Conservation (phyloP, 495 filamentous ascomycete genomes). For the Barbatosphaeria neglecta region DNA sequence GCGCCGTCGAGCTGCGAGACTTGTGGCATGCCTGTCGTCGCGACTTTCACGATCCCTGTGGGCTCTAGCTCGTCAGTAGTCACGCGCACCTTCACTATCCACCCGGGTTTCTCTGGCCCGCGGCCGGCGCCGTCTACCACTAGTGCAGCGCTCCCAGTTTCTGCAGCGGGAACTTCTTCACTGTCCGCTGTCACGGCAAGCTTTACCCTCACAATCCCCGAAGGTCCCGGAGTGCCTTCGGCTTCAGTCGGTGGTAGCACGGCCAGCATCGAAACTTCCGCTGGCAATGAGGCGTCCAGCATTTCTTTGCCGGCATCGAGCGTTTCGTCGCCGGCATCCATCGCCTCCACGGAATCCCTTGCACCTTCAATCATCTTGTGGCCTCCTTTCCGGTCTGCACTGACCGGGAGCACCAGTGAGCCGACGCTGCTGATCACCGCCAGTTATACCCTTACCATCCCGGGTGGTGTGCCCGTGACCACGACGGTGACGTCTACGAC, state of each 20-base stretch:
- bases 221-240: not conserved
- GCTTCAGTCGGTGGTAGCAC: not conserved
- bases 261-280: not conserved
- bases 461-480: not conserved
- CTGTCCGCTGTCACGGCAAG: not conserved
- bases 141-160: not conserved
- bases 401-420: not conserved
- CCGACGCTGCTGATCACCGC: not conserved
- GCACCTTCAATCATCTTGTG: not conserved
- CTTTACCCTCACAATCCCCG: not conserved
- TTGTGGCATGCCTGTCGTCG: not conserved
- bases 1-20: not conserved
- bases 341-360: not conserved
- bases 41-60: constrained; percentile 11
- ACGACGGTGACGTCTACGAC: not conserved
- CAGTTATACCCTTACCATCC: not conserved
- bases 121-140: not conserved
- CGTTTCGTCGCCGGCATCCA: not conserved
- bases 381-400: not conserved
- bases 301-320: not conserved
- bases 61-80: constrained; percentile 2
- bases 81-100: not conserved
- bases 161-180: not conserved
- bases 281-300: not conserved
- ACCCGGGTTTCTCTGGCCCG: not conserved